These are phyloP conservation scores for Russula vinacea DNA, from an alignment of 768 basidiomycete species.

Conservation along the genomic window DNA sequence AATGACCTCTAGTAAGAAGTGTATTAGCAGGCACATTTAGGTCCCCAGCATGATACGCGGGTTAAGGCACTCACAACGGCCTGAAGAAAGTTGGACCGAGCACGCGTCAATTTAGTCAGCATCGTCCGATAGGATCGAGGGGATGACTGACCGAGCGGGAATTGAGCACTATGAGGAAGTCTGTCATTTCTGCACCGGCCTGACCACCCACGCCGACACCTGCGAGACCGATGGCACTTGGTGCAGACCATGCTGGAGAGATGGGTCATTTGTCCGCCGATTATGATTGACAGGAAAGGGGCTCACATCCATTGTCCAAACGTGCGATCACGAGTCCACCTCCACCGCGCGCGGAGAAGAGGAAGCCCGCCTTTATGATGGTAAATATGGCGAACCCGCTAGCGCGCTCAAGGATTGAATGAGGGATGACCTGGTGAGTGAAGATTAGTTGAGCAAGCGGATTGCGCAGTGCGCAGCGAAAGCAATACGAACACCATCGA, in stretches of 20 bases:
- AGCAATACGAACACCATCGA: conserved; percentile 61
- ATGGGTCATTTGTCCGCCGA: not conserved
- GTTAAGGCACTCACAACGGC: conserved; percentile 54
- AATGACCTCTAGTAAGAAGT: conserved; percentile 60
- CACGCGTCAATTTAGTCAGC: conserved; percentile 18
- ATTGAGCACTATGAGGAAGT: conserved; percentile 88
- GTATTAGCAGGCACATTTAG: conserved; percentile 3
- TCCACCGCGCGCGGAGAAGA: conserved; percentile 76
- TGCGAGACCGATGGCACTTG: conserved; percentile 91
- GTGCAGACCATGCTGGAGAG: conserved; percentile 80
- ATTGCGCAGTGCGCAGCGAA: not conserved
- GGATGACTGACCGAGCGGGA: conserved; percentile 59
- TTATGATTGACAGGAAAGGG: not conserved
- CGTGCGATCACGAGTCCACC: conserved; percentile 87
- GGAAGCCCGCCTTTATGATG: conserved; percentile 67
- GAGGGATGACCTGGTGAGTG: conserved; percentile 49
- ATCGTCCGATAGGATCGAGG: not conserved
- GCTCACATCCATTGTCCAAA: conserved; percentile 75
- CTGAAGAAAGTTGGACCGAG: conserved; percentile 36
- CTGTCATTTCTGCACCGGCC: conserved; percentile 82
- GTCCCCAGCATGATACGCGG: not conserved
- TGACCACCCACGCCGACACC: conserved; percentile 87
- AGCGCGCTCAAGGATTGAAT: conserved; percentile 53
- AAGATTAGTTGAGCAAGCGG: not conserved
- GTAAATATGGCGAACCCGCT: conserved; percentile 89